Evolutionary conservation across 345 rosid genomes (phyloP), one percentile per base, ranked within the genome.

Genomic region (Litchi chinensis): DNA sequence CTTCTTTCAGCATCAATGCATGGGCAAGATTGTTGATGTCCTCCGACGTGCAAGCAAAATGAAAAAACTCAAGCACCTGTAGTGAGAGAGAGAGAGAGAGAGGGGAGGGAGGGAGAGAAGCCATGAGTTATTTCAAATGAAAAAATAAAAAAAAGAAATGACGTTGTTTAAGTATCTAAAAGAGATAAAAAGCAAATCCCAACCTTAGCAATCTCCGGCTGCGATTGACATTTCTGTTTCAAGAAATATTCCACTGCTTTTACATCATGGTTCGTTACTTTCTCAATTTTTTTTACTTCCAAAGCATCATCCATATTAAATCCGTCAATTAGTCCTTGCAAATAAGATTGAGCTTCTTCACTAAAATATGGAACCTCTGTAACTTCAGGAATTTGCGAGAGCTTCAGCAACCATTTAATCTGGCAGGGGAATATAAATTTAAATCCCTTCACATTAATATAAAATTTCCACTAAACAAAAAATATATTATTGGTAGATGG

Each of bases 1-100:
- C 84, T 70, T 94, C 93, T 87, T 87, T 90, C 83, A 97, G 86
- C 99, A 97, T 97, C 88, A 93, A 81, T 44, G 84, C 98, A 84
- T 97, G 95, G 56, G 97, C 93, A 44, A 97, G 94, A 80, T 94
- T 97, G 88, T 93, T 97, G 79, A 94, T 94, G 80, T 97, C 99
- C 82, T 94, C 99, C 0, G 98, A 94, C 11, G 98, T 93, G 82
- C 98, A 97, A 85, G 98, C 95, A 77, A 93, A 94, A 87, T 94
- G 99, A 79, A 97, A 93, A 84, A 92, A 97, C 81, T 97, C 98
- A 77, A 92, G 92, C 79, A 94, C 98, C 99, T 94, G 87, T 24
- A 75, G 48, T 2, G 10, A 13, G n/a, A 16, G 54, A 68, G 75
- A 77, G 39, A 70, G 13, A 39, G 4, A 54, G 46, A 71, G 37